Base-by-base conservation (phyloP, 441 rosid species). In the Jatropha multifida region DNA sequence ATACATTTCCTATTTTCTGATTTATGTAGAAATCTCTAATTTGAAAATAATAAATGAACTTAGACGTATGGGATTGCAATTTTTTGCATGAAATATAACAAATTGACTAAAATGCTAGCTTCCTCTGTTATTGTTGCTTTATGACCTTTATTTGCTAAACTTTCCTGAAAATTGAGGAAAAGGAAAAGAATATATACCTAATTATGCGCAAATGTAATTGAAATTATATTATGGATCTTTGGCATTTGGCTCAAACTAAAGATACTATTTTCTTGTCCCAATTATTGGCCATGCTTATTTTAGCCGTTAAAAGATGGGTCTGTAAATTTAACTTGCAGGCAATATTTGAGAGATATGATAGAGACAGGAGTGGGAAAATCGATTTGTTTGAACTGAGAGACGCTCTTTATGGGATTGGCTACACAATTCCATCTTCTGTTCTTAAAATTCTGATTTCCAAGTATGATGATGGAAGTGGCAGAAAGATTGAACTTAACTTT, bases 311-410 rank as follows among this genome's bases (percentile, higher is more conserved):
- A 59, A n/a, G 54, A 64, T 52, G 15, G 49, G 4, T 41, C 11
- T 10, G 4, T 27, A 61, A 48, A 55, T 63, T 52, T 49, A 4
- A n/a, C 7, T 46, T 80, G 78, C 73, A 91, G 93, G 84, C 65
- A 7, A 88, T 86, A 76, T 93, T 87, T 76, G 87, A 84, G 77
- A 90, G 90, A 84, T 90, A 81, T 32, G 94, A 93, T 61, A 83
- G 84, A 74, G 94, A 93, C 73, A 85, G 86, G 78, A 91, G 88
- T 42, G 92, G 92, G 26, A 93, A 79, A 79, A 87, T 91, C 14
- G 86, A 90, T 80, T 38, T 79, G 46, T 76, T 69, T 68, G 91
- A 91, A 77, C 80, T 90, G 63, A 86, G 85, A 82, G 92, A 91
- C 72, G 89, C 91, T 72, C 83, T 93, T 49, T 87, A 79, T 71